phyloP scores from a whole-genome alignment of 2,329 filamentous ascomycete genomes.

The Colletotrichum somersetense region DNA sequence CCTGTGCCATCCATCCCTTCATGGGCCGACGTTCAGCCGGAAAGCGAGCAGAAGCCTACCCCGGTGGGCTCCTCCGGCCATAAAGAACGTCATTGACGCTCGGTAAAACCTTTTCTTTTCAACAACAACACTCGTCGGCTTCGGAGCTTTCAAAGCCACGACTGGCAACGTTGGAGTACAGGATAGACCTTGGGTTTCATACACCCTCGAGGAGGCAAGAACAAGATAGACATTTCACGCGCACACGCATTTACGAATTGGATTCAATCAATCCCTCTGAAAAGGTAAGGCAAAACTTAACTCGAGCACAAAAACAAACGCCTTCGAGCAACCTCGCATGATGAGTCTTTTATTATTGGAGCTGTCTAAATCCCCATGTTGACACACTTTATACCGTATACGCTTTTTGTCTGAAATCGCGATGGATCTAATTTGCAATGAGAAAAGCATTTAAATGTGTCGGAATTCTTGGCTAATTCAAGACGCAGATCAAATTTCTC shows the following conservation, averaged over 20 bases:
- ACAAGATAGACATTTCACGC: neutral
- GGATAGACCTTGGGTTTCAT: neutral
- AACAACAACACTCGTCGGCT: slow-evolving; percentile 11
- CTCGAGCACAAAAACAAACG: slow-evolving; percentile 19
- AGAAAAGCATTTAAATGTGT: neutral
- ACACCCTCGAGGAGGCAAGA: neutral
- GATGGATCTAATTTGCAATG: slow-evolving; percentile 4
- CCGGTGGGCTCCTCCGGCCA: neutral
- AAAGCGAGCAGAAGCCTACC: slow-evolving; percentile 7
- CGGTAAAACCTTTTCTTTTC: neutral
- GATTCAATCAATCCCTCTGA: neutral
- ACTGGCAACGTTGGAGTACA: neutral
- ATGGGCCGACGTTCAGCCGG: slow-evolving; percentile 34
- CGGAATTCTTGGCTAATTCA: slow-evolving; percentile 40
- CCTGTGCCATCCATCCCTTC: slow-evolving; percentile 23
- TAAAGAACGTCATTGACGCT: slow-evolving; percentile 34
- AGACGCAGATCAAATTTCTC: slow-evolving; percentile 25
- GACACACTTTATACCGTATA: slow-evolving; percentile 70
- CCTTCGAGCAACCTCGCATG: slow-evolving; percentile 47
- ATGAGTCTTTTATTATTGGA: slow-evolving; percentile 75
- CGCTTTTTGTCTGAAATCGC: slow-evolving; percentile 62
- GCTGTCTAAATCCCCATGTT: slow-evolving; percentile 78
- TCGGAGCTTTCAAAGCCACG: slow-evolving; percentile 26
- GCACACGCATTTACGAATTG: neutral
- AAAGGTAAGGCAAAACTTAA: slow-evolving; percentile 31